Evolutionary conservation across 2,329 filamentous ascomycete species (phyloP).

Genomic region (Clarireedia homoeocarpa): DNA sequence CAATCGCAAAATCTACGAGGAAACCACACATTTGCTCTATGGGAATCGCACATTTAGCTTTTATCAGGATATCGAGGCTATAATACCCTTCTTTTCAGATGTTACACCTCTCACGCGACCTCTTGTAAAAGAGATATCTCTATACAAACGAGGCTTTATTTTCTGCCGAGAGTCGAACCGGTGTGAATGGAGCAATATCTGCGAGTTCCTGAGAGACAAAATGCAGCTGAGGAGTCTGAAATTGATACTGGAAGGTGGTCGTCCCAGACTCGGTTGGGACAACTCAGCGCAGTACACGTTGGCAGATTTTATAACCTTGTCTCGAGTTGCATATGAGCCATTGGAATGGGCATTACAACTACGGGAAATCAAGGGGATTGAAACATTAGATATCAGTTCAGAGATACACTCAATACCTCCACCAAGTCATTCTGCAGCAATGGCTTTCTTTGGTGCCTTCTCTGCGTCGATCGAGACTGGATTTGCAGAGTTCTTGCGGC

Average conservation of each 20-base stretch:
- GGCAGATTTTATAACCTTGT: slow-evolving; percentile 40
- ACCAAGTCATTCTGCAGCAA: slow-evolving; percentile 42
- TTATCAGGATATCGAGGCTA: slow-evolving; percentile 50
- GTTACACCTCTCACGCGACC: slow-evolving; percentile 41
- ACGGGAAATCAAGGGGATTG: slow-evolving; percentile 40
- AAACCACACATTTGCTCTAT: slow-evolving; percentile 50
- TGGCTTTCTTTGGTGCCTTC: slow-evolving; percentile 52
- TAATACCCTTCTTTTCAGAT: slow-evolving; percentile 51
- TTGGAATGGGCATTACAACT: slow-evolving; percentile 53
- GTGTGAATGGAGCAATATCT: slow-evolving; percentile 47
- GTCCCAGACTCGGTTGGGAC: slow-evolving; percentile 40
- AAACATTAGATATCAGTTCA: slow-evolving; percentile 43
- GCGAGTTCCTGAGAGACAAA: slow-evolving; percentile 37
- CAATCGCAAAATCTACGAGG: slow-evolving; percentile 42
- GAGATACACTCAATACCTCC: slow-evolving; percentile 42
- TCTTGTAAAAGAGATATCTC: slow-evolving; percentile 40
- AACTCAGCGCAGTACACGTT: slow-evolving; percentile 38
- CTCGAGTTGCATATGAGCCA: slow-evolving; percentile 36
- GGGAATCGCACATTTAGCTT: slow-evolving; percentile 50
- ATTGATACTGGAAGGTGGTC: slow-evolving; percentile 48
- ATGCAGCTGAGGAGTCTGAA: slow-evolving; percentile 37
- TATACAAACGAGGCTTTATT: slow-evolving; percentile 48
- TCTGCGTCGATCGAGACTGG: slow-evolving; percentile 50
- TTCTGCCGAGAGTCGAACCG: slow-evolving; percentile 47
- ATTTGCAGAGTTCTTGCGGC: slow-evolving; percentile 44